Evolutionary conservation across 1,284 basidiomycete species (phyloP).

Genomic region (Trichosporon coremiiforme): DNA sequence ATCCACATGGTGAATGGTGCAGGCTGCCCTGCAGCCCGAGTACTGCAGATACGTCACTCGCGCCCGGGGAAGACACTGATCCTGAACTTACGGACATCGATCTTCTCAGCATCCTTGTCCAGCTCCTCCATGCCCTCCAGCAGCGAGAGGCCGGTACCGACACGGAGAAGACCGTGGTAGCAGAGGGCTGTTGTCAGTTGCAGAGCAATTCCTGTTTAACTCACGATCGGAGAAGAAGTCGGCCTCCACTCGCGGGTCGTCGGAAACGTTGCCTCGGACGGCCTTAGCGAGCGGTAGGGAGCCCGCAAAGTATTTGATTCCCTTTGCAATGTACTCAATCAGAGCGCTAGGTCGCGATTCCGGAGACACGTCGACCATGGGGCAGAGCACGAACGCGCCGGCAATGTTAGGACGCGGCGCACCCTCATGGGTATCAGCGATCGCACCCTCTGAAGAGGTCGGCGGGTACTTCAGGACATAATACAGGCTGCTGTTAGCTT

Average conservation of each 20-base stretch:
- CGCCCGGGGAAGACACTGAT: neutral
- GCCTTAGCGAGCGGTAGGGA: slow-evolving; percentile 57
- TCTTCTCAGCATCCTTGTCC: slow-evolving; percentile 48
- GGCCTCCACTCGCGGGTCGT: slow-evolving; percentile 59
- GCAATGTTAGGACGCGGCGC: slow-evolving; percentile 43
- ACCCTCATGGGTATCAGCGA: slow-evolving; percentile 18
- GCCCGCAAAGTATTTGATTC: slow-evolving; percentile 55
- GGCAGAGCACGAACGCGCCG: slow-evolving; percentile 57
- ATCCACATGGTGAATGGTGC: neutral
- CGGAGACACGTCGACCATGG: slow-evolving; percentile 57
- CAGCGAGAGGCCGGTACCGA: slow-evolving; percentile 59
- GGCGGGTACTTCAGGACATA: slow-evolving; percentile 54
- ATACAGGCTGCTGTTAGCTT: slow-evolving; percentile 41
- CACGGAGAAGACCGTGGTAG: slow-evolving; percentile 59
- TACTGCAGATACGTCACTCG: neutral
- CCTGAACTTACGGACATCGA: slow-evolving; percentile 48
- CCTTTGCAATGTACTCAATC: slow-evolving; percentile 54
- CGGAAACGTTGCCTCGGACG: slow-evolving; percentile 59
- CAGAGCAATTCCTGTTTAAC: slow-evolving; percentile 33
- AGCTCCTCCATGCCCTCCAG: slow-evolving; percentile 57
- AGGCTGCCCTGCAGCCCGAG: neutral
- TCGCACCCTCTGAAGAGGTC: slow-evolving; percentile 32
- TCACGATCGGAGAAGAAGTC: slow-evolving; percentile 56
- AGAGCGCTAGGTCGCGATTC: slow-evolving; percentile 55
- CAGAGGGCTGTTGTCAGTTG: slow-evolving; percentile 47